Base-by-base conservation (phyloP, 495 filamentous ascomycete species). In the Glarea lozoyensis region DNA sequence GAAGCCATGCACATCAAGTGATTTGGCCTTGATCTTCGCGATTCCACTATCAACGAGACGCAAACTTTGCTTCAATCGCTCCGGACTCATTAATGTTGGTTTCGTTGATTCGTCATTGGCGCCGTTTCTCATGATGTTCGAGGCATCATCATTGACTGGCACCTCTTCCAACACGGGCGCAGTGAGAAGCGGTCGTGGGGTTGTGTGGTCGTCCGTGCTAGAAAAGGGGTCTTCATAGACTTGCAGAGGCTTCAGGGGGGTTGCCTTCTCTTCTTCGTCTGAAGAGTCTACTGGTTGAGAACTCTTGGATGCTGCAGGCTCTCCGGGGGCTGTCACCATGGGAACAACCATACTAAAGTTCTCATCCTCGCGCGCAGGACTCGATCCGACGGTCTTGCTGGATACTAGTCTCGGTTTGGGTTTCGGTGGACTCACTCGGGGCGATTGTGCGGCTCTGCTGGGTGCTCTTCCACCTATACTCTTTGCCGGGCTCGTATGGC, bases 1-100 rank as follows among this genome's bases (percentile, higher is more conserved):
- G 64, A 95, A 94, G 40, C 84, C 87, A 49, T 88, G 84, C 4
- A 87, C 84, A 54, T 94, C 88, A 25, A 95, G 73, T 5, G 74
- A 76, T 47, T 75, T 71, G 9, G 75, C 72, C 24, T 73, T 76
- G 40, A 95, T 77, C 22, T 83, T 81, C 16, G 72, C 66, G 48
- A 93, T 86, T 37, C 83, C 86, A 49, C 84, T 92, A 27, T 76
- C 72, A 2, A 96, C 73, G 22, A 93, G 58, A 23, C 71, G 66
- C 6, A 60, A 57, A 25, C 62, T 67, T 35, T 73, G 71, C 43
- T 70, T 68, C 16, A 60, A 50, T 40, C 75, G 76, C 18, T 77
- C 72, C 0, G 70, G 67, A 1, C 65, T 64, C 22, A 52, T 50
- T 12, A 55, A 38, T 9, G 54, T 48, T 4, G 46, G 46, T 21